Percentiles rank a stretch among this genome's conserved stretches.
Evolutionary conservation across 257 asterid genomes (phyloP).

Genomic region (Scutellaria baicalensis): DNA sequence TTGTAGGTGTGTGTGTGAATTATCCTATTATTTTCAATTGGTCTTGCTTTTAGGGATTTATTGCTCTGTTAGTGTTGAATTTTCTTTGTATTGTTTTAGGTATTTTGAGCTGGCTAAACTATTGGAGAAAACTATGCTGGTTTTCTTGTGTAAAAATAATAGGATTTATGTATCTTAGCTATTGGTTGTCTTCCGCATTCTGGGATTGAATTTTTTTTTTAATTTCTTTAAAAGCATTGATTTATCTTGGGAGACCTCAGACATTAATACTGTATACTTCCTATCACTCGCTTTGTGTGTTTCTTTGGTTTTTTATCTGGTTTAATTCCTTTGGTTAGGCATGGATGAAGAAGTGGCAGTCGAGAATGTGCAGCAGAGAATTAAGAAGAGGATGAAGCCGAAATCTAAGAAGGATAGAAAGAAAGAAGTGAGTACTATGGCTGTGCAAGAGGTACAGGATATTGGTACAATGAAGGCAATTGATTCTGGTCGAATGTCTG

Average conservation of each 20-base stretch:
- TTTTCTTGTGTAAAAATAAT: background rate
- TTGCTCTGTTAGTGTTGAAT: background rate
- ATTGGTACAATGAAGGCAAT: background rate
- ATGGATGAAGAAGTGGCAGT: constrained; percentile 10
- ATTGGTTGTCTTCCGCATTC: background rate
- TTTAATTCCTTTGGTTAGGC: background rate
- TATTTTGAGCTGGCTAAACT: background rate
- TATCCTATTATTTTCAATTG: background rate
- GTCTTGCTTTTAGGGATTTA: background rate
- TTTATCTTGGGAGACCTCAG: background rate
- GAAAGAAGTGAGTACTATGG: background rate
- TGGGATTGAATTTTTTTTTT: background rate
- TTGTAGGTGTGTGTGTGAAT: background rate
- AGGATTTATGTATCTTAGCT: background rate
- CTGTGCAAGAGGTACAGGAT: background rate
- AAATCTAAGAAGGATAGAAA: background rate
- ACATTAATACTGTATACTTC: background rate
- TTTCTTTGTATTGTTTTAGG: background rate
- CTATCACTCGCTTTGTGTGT: too few relatives aligned
- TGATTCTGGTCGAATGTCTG: constrained; percentile 1
- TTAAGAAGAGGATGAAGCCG: constrained; percentile 7
- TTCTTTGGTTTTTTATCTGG: background rate
- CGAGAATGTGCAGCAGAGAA: background rate
- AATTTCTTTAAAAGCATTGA: background rate
- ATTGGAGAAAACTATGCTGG: background rate